Evolutionary conservation across 495 filamentous ascomycete species (phyloP), one percentile per base, ranked within the genome.

Genomic region (Tricharina praecox): DNA sequence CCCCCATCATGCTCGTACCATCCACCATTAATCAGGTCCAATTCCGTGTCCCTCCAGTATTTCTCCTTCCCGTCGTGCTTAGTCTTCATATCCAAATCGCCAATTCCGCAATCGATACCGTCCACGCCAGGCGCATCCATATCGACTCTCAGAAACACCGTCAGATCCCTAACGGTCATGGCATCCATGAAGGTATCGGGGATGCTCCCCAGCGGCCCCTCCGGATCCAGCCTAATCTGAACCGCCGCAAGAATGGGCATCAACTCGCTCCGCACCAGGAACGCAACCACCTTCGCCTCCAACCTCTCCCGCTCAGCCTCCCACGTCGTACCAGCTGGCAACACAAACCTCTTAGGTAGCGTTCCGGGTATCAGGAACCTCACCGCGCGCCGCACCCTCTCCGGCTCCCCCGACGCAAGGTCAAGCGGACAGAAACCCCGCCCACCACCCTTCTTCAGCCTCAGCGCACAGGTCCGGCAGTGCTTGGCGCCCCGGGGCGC

Each of bases 121-220:
- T 48, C 53, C n/a, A n/a, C n/a, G 16, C 45, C 51, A n/a, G 11
- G 32, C 21, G 16, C 15, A 49, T 59, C 55, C 32, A 53, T 18
- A 44, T 65, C 64, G 53, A 84, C 70, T 65, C 73, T 76, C 39
- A 93, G 60, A 60, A 81, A 95, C 49, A 90, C 69, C 0, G 82
- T 85, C 61, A 86, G 87, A 63, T 97, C 88, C 40, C 88, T 66
- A 42, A 95, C 53, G 19, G 87, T 93, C 87, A 94, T 95, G 13
- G 83, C 82, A 2, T 69, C 43, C 15, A 49, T 51, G 49, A 50
- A 51, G 21, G 19, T 41, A 9, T 49, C 25, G 2, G n/a, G 33
- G 15, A 52, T 45, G 23, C 35, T 23, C n/a, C 35, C 41, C 10
- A 52, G 36, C 1, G 58, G 58, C 1, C 72, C 74, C 0, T 55